A percentile compares a stretch with the other conserved stretches of the same genome.
These are phyloP conservation scores for Candida sp. DNA, from an alignment of 1,139 yeast genomes.

Conservation along the genomic window DNA sequence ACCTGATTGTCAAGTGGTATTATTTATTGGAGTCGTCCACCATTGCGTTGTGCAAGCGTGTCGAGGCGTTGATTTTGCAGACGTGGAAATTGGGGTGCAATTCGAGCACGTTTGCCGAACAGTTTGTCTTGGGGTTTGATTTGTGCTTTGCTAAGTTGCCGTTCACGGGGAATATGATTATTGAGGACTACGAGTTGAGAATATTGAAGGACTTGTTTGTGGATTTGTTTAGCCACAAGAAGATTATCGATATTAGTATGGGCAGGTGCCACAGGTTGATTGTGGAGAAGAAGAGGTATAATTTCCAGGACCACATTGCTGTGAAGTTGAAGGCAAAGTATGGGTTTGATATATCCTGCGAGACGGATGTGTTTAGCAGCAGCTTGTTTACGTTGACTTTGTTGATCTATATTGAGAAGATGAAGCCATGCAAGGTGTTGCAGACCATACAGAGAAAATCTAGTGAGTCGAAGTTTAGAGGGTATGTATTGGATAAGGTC, in stretches of 20 bases:
- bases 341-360: constrained; percentile 1
- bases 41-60: constrained; percentile 1
- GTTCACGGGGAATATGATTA: background rate
- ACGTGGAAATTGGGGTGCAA: constrained; percentile 5
- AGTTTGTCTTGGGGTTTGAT: constrained; percentile 4
- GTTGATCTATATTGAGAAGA: constrained; percentile 3
- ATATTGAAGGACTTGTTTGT: constrained; percentile 6
- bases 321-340: background rate
- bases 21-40: constrained; percentile 1
- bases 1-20: background rate
- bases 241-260: constrained; percentile 1
- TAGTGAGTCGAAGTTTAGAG: background rate
- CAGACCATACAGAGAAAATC: background rate
- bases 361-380: constrained; percentile 3
- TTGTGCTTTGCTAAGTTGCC: constrained; percentile 4
- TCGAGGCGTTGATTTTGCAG: background rate
- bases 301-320: background rate
- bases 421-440: constrained; percentile 1
- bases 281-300: background rate
- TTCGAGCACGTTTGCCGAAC: constrained; percentile 1
- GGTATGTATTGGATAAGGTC: background rate
- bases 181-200: constrained; percentile 4
- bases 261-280: constrained; percentile 1
- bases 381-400: constrained; percentile 3
- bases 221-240: constrained; percentile 4